Base-by-base conservation (phyloP, 2,329 filamentous ascomycete genomes). In the Septoria linicola region DNA sequence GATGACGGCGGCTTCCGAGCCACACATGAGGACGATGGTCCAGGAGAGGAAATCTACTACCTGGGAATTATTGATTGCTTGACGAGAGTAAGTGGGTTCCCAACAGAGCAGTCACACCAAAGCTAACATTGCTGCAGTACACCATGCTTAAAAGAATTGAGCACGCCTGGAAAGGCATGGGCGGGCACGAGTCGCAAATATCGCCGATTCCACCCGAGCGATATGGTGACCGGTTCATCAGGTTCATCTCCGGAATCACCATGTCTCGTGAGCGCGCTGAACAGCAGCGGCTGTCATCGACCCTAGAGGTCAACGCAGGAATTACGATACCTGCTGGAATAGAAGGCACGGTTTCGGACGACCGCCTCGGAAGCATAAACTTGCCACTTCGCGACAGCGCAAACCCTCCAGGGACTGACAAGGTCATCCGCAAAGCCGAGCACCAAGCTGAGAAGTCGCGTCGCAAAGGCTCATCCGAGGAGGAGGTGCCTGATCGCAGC, bases 41-140 rank as follows among this genome's bases (percentile, higher is more conserved):
- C 88, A 1, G 91, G 87, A 1, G 89, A 96, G 48, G 89, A 96
- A 72, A 90, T 99, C 35, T 99, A 99, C 72, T 99, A 99, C 68
- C 82, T 99, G 6, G 95, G 93, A 30, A 95, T 99, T 63, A 99
- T 99, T 70, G 93, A 99, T 72, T 99, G 93, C 70, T 77, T 99
- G 64, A 99, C 93, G 63, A 89, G 96, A 70, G 90, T 95, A 80
- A 82, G 88, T 81, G 46, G n/a, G 17, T 27, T 8, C 16, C 4
- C 17, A 8, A 16, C 35, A 19, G 11, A 16, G 4, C 3, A 7
- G 16, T 4, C 11, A 19, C 32, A 8, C 13, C 8, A 10, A 4
- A n/a, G 36, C 43, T 53, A 19, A 48, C 36, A 40, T 11, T 13
- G 25, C 14, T 25, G 27, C 63, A 95, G 89, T 99, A 97, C 70